Conservation (phyloP, 345 rosid genomes). For the Lumnitzera racemosa region DNA sequence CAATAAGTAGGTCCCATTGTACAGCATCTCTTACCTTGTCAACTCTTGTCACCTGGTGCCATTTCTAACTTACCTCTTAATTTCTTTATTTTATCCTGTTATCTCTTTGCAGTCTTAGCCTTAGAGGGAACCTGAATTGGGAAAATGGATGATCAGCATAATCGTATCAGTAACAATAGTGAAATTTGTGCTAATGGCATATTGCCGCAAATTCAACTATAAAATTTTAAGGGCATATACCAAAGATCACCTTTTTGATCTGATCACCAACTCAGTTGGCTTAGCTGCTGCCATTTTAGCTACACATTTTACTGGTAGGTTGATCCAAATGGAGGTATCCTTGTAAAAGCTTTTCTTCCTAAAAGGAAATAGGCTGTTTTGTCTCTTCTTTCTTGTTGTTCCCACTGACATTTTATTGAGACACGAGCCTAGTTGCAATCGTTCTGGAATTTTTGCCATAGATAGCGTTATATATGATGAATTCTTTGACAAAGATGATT, state of each 20-base stretch:
- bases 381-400: too few species aligned
- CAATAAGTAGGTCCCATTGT: too few species aligned
- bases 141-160: conserved; percentile 52
- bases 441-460: conserved; percentile 3
- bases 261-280: conserved; percentile 46
- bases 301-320: conserved; percentile 44
- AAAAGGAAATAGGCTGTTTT: too few species aligned
- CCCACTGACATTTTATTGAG: neutral
- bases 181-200: conserved; percentile 27
- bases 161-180: conserved; percentile 40
- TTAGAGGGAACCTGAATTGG: conserved; percentile 34
- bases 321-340: conserved; percentile 46
- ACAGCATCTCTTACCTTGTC: too few species aligned
- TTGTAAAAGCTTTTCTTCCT: conserved; percentile 18
- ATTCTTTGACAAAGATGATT: conserved; percentile 38
- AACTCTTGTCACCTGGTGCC: too few species aligned
- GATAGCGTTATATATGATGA: conserved; percentile 44
- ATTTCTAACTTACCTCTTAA: too few species aligned
- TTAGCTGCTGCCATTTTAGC: conserved; percentile 40
- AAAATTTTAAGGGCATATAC: conserved; percentile 41
- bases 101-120: conserved; percentile 29
- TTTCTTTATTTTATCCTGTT: too few species aligned
- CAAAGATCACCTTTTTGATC: conserved; percentile 53
- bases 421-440: too few species aligned
- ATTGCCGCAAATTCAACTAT: conserved; percentile 36